Base-by-base conservation (phyloP, 2,329 filamentous ascomycete genomes). In the Trichoderma guizhouense region DNA sequence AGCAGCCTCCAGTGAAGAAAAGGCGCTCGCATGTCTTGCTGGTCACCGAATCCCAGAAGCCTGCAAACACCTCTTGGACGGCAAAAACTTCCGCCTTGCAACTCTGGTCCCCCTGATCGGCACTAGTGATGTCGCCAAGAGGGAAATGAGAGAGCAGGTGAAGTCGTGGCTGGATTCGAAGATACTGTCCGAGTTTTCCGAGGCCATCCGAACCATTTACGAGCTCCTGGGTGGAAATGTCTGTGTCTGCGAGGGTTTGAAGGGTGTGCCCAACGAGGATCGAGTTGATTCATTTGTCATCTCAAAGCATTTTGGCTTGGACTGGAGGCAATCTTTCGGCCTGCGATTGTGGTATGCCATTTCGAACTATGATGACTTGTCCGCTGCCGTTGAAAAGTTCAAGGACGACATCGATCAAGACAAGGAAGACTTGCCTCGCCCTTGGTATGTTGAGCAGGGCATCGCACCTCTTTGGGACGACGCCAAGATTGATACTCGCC, bases 321-420 rank as follows among this genome's bases (percentile, higher is more conserved):
- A 97, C 79, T 99, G 96, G 96, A 91, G 93, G 80, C 95, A 97
- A 78, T 91, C 95, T 0, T 97, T 99, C 80, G 95, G 93, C 12
- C 86, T 99, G 64, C 90, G 95, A 57, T 85, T 99, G 2, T 98
- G 94, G 93, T 99, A 97, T 80, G 91, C 91, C 58, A 92, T 90
- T 53, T 86, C 88, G 3, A 84, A 88, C 39, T 86, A 90, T 51
- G 92, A 94, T 58, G 87, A 90, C 43, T 86, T 98, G 57, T 89
- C 91, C 9, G 84, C 86, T 60, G 95, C 95, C 3, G 91, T 99
- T 5, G 82, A 86, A 57, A 87, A 88, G 32, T 99, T 94, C 81
- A 85, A 90, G 73, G 85, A 90, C 69, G 94, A 97, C 76, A 85
- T 98, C 60, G 83, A 86, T 32, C 88, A 91, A 73, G 91, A 91